phyloP scores from a whole-genome alignment of 73 alveolate species.

The Tetrahymena elliotti region DNA sequence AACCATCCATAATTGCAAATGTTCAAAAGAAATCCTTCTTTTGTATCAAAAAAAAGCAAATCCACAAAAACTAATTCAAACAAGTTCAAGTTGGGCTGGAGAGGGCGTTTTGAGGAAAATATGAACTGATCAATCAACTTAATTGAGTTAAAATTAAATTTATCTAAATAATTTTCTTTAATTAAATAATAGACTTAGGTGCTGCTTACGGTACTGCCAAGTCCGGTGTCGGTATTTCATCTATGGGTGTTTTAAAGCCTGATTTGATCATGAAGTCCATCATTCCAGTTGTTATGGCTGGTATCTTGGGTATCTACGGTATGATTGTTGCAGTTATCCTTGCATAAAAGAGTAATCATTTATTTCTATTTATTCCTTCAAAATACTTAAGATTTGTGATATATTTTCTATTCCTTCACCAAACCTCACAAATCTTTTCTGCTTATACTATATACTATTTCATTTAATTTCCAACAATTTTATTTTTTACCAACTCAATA shows the following conservation, averaged over 20 bases:
- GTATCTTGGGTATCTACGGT: slow-evolving; percentile 98
- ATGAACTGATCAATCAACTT: too few relatives aligned
- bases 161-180: not conserved
- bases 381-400: not conserved
- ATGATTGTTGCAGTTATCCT: slow-evolving; percentile 95
- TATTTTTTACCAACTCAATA: not conserved
- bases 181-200: slow-evolving; percentile 59
- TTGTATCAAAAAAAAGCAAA: not conserved
- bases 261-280: slow-evolving; percentile 96
- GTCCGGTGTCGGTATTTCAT: slow-evolving; percentile 97
- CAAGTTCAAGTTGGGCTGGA: not conserved
- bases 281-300: slow-evolving; percentile 99
- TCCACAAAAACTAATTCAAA: not conserved
- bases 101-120: not conserved
- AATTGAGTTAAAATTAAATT: not conserved
- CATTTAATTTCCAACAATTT: not conserved
- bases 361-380: not conserved
- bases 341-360: slow-evolving; percentile 70
- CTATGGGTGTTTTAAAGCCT: slow-evolving; percentile 99
- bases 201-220: slow-evolving; percentile 95
- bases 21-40: not conserved
- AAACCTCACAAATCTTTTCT: not conserved
- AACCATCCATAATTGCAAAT: too few relatives aligned
- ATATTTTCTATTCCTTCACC: not conserved
- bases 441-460: not conserved